Conservation (phyloP, 306 rosid genomes). For the Trifolium fragiferum region DNA sequence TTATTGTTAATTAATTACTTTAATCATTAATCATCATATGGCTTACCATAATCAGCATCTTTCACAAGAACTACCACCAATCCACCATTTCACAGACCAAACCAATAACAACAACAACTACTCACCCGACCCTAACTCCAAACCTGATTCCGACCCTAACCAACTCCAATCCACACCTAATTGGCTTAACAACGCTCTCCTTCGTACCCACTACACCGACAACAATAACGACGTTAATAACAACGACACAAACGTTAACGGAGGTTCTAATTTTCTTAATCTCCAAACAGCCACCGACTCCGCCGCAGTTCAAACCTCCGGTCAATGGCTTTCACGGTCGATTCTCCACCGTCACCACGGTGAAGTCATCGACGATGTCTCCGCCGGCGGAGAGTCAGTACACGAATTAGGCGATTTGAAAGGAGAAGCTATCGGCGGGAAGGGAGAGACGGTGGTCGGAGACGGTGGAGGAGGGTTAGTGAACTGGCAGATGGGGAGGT, state of each 20-base stretch:
- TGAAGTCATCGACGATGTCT: conserved; percentile 63
- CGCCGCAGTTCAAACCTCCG: conserved; percentile 2
- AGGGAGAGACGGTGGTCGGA: conserved; percentile 42
- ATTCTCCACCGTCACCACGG: conserved; percentile 74
- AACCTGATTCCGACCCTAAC: conserved; percentile 49
- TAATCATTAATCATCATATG: conserved; percentile 45
- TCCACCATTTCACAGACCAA: conserved; percentile 73
- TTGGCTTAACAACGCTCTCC: conserved; percentile 85
- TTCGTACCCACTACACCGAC: conserved; percentile 59
- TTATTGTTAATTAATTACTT: neutral
- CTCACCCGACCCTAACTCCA: conserved; percentile 61
- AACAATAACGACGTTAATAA: neutral
- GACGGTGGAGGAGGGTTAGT: conserved; percentile 54
- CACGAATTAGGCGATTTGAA: conserved; percentile 60
- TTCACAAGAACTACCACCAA: conserved; percentile 67
- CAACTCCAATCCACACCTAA: conserved; percentile 73
- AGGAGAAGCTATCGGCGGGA: conserved; percentile 29
- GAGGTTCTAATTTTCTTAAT: conserved; percentile 64
- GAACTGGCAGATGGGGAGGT: conserved; percentile 86
- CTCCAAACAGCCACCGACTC: conserved; percentile 70
- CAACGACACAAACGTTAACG: neutral
- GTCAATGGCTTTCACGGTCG: conserved; percentile 81
- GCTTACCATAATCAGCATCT: conserved; percentile 77
- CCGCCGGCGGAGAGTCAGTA: conserved; percentile 34
- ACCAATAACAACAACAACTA: conserved; percentile 35